Base-by-base conservation (phyloP, 768 basidiomycete genomes). In the Chalciporus pseudorubinellus region DNA sequence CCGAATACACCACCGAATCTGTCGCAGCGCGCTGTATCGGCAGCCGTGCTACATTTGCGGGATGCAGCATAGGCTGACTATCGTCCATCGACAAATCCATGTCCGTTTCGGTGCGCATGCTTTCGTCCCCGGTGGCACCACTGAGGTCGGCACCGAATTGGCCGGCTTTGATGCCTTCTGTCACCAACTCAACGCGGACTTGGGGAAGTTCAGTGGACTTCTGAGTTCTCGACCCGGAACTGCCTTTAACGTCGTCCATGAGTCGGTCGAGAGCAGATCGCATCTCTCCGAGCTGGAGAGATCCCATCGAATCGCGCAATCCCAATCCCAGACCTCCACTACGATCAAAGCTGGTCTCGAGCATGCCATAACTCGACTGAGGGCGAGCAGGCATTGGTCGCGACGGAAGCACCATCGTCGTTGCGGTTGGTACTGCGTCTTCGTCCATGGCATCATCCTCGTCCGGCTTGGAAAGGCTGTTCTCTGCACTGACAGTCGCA, bases 231-330 rank as follows among this genome's bases (percentile, higher is more conserved):
- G 67, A 16, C 19, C 55, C 52, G 4, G 61, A 39, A 22, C 56
- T 67, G 8, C 61, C 67, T 50, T 69, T 65, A 18, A 86, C 84
- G 49, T 86, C 82, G 55, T 86, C 83, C 81, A 89, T 85, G 26
- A 89, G 72, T 39, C 84, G 72, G 61, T 89, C 86, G 26, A 89
- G 73, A 6, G 86, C 87, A 53, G 83, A 85, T 53, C 81, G 80
- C 79, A 87, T 86, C 42, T 87, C 86, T 55, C 80, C 77, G 22
- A 84, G 81, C 57, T 82, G 78, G 22, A 82, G 74, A 40, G 77
- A 74, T 7, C 76, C 75, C 62, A 78, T 64, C 13, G 74, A 77
- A 70, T 74, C 58, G 57, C 71, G 62, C 39, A 65, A 41, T 46
- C 58, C 55, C 33, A 60, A 48, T 28, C 67, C 53, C 24, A 61